Conservation (phyloP, 805 yeast species). For the Ogataea haglerorum region DNA sequence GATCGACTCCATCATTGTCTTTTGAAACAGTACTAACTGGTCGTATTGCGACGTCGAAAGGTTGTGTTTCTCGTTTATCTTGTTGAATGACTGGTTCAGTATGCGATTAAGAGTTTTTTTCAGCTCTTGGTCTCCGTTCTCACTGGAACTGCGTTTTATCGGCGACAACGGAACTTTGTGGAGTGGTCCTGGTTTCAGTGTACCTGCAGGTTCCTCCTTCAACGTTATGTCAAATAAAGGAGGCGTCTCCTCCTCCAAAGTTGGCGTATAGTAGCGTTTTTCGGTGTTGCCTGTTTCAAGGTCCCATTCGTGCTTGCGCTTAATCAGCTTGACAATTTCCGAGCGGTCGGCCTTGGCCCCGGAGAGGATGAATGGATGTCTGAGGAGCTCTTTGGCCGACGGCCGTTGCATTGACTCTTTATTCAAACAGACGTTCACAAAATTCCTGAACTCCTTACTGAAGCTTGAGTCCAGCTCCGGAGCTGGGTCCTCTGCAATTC, state of each 20-base stretch:
- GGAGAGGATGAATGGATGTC: constrained; percentile 55
- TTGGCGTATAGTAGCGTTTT: constrained; percentile 34
- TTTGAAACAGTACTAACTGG: constrained; percentile 37
- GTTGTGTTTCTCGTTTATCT: constrained; percentile 46
- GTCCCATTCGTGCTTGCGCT: constrained; percentile 44
- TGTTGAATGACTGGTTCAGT: constrained; percentile 40
- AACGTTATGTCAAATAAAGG: constrained; percentile 3
- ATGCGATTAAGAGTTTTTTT: constrained; percentile 34
- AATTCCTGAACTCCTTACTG: constrained; percentile 52
- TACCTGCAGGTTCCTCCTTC: constrained; percentile 1
- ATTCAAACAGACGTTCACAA: constrained; percentile 65
- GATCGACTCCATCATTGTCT: constrained; percentile 30
- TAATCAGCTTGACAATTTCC: constrained; percentile 37
- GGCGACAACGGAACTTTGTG: constrained; percentile 22
- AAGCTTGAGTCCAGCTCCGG: constrained; percentile 39
- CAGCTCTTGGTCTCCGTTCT: constrained; percentile 12
- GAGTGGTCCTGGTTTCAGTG: constrained; percentile 8
- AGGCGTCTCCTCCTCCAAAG: constrained; percentile 12
- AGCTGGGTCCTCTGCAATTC: constrained; percentile 47
- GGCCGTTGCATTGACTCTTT: constrained; percentile 70
- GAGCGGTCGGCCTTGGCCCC: constrained; percentile 36
- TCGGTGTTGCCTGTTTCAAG: constrained; percentile 29
- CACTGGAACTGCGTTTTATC: constrained; percentile 1
- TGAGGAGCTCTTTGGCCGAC: constrained; percentile 55
- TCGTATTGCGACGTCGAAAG: constrained; percentile 55